A percentile compares a stretch with the other conserved stretches of the same genome.
Conservation (phyloP, 495 filamentous ascomycete genomes). For the Aspergillus wentii region DNA sequence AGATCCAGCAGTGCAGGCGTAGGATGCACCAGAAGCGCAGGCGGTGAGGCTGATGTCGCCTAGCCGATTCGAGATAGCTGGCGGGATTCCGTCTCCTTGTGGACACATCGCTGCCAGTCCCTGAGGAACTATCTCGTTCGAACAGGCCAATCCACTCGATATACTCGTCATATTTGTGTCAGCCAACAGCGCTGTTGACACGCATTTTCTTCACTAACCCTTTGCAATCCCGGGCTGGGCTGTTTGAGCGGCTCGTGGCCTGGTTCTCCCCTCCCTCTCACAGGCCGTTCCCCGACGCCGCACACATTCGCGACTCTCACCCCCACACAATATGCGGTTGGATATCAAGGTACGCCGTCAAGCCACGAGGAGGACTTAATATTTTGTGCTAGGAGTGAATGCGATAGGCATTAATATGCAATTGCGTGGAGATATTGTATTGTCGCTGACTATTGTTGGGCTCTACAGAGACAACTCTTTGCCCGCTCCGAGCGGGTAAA, state of each 20-base stretch:
- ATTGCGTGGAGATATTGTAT: conserved; percentile 10
- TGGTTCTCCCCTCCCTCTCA: conserved; percentile 25
- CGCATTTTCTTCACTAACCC: conserved; percentile 1
- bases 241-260: conserved; percentile 38
- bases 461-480: conserved; percentile 68
- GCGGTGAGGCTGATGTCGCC: conserved; percentile 30
- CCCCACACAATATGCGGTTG: conserved; percentile 69
- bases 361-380: neutral
- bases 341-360: conserved; percentile 75
- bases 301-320: conserved; percentile 32
- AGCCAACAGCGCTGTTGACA: neutral
- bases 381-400: neutral
- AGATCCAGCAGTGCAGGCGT: too few relatives aligned
- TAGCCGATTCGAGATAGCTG: conserved; percentile 19
- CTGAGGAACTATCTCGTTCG: conserved; percentile 7
- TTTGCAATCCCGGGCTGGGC: conserved; percentile 23
- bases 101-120: conserved; percentile 37
- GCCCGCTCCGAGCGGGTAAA: conserved; percentile 89
- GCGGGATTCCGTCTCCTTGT: conserved; percentile 41
- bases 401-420: conserved; percentile 16
- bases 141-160: conserved; percentile 12
- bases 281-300: conserved; percentile 30
- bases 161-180: conserved; percentile 6
- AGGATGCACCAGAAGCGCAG: conserved; percentile 19
- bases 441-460: conserved; percentile 24